Evolutionary conservation across 345 rosid species (phyloP).

Genomic region (Citrus unshiu): DNA sequence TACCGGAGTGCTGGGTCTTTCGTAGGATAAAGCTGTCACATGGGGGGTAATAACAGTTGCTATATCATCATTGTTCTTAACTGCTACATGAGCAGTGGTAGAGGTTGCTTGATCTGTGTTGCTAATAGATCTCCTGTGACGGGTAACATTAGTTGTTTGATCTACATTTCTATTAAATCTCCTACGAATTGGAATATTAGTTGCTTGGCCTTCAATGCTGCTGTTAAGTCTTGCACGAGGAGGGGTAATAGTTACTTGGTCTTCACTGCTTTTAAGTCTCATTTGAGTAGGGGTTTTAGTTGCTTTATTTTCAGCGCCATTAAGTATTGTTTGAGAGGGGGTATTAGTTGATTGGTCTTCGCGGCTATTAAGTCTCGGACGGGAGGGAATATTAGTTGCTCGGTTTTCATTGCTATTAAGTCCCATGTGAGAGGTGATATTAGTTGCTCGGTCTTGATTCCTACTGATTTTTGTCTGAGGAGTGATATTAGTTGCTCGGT

Average conservation of each 20-base stretch:
- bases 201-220: neutral
- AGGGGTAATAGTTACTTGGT: neutral
- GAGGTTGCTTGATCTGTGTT: conserved; percentile 4
- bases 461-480: neutral
- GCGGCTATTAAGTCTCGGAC: neutral
- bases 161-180: neutral
- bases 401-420: conserved; percentile 2
- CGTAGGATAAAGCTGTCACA: conserved; percentile 17
- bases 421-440: neutral
- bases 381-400: neutral
- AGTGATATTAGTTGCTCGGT: neutral
- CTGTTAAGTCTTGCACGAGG: neutral
- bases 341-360: neutral
- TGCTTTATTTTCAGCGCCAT: conserved; percentile 2
- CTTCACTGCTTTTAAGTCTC: conserved; percentile 2
- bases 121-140: conserved; percentile 1
- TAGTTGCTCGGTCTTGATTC: neutral
- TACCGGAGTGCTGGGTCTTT: conserved; percentile 24
- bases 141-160: conserved; percentile 3
- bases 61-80: conserved; percentile 9
- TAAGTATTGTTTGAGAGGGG: neutral
- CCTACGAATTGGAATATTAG: neutral
- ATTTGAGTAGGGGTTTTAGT: neutral
- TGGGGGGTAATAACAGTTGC: conserved; percentile 5
- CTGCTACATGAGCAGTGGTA: neutral